Evolutionary conservation across 192 early-diverging fungal genomes (phyloP).

Genomic region (Coemansia sp.): DNA sequence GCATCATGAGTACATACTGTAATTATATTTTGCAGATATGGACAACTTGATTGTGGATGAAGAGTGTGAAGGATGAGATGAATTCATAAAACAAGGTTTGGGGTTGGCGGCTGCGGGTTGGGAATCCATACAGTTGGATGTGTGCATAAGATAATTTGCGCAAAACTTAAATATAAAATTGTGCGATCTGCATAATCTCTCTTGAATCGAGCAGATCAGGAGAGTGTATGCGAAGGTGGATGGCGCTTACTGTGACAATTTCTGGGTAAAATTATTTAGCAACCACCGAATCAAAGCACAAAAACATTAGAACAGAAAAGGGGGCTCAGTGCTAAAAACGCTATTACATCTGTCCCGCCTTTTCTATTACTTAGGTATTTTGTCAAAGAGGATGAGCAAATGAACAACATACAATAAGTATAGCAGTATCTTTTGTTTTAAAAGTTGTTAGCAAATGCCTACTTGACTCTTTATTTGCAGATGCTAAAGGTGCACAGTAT

Average conservation of each 20-base stretch:
- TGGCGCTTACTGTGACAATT: neutral
- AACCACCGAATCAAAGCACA: no score
- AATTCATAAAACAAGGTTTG: neutral
- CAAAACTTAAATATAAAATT: neutral
- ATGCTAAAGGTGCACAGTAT: neutral
- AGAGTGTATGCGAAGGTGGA: neutral
- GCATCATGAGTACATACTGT: neutral
- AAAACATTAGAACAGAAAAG: no score
- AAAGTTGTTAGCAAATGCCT: neutral
- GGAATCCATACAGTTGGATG: neutral
- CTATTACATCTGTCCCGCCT: neutral
- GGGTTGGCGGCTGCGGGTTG: neutral
- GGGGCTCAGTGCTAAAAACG: neutral
- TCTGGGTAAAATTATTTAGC: neutral
- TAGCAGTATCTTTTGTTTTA: neutral
- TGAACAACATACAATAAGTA: neutral
- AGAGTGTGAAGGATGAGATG: neutral
- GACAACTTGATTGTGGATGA: neutral
- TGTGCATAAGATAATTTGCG: no score
- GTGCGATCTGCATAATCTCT: neutral
- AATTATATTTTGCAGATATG: neutral
- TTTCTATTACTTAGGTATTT: neutral
- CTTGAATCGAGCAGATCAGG: neutral
- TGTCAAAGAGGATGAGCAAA: neutral
- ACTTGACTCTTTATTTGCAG: neutral